Conservation (phyloP, 495 filamentous ascomycete genomes). For the Aspergillus sparsus region DNA sequence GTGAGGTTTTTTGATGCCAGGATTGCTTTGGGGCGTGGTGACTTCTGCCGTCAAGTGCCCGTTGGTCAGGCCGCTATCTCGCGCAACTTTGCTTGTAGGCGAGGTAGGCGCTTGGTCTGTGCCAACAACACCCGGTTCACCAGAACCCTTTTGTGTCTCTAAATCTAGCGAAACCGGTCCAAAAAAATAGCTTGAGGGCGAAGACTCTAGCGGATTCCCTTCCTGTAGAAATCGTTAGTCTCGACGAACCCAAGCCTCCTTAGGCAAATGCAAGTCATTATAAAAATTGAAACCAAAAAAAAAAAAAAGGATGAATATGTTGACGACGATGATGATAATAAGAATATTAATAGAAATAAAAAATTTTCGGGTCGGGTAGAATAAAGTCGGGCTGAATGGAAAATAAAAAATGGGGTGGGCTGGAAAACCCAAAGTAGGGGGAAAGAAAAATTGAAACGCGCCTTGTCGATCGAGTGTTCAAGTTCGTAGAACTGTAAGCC, state of each 20-base stretch:
- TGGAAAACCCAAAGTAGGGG: slow-evolving; percentile 2
- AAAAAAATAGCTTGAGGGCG: slow-evolving; percentile 51
- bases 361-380: background rate
- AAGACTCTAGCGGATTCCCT: slow-evolving; percentile 40
- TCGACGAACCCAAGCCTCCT: background rate
- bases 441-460: slow-evolving; percentile 34
- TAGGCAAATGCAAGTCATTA: background rate
- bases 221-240: slow-evolving; percentile 33
- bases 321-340: background rate
- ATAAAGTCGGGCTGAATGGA: background rate
- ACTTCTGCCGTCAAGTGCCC: slow-evolving; percentile 41
- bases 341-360: background rate
- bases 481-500: slow-evolving; percentile 74
- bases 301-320: background rate
- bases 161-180: slow-evolving; percentile 47
- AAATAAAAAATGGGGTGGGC: slow-evolving; percentile 1
- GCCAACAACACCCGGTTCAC: slow-evolving; percentile 31
- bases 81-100: slow-evolving; percentile 41
- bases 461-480: slow-evolving; percentile 62
- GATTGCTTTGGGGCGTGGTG: slow-evolving; percentile 17
- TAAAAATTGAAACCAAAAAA: no score
- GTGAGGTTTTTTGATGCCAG: slow-evolving; percentile 31
- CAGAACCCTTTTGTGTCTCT: slow-evolving; percentile 32
- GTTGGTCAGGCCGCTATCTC: slow-evolving; percentile 46
- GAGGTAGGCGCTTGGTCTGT: slow-evolving; percentile 34